Percentiles rank a stretch among this genome's conserved stretches.
Evolutionary conservation across 331 rosid genomes (phyloP).

Genomic region (Ulmus americana): DNA sequence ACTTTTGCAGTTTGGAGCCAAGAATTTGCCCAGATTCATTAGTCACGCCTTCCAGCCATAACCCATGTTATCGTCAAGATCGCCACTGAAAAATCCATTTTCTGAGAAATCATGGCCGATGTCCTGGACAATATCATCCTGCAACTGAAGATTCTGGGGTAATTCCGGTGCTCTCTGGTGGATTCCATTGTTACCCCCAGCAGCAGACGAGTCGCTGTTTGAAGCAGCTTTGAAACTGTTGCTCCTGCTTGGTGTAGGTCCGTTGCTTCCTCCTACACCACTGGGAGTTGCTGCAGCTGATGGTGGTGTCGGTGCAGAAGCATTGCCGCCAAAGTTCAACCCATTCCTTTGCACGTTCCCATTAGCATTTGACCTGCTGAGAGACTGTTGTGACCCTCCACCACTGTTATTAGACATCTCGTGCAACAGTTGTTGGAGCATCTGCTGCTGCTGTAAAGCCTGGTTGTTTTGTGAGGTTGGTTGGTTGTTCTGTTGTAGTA

Average conservation of each 20-base stretch:
- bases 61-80: conserved; percentile 71
- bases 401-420: conserved; percentile 53
- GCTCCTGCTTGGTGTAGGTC: conserved; percentile 65
- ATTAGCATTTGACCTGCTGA: conserved; percentile 50
- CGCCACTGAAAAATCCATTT: conserved; percentile 57
- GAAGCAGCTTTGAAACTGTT: conserved; percentile 87
- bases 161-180: conserved; percentile 63
- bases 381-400: conserved; percentile 51
- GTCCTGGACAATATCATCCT: conserved; percentile 58
- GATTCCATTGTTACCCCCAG: conserved; percentile 61
- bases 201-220: conserved; percentile 72
- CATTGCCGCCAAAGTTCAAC: conserved; percentile 45
- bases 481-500: conserved; percentile 54
- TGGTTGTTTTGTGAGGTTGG: conserved; percentile 56
- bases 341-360: conserved; percentile 50
- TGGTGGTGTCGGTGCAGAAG: conserved; percentile 22
- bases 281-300: conserved; percentile 36
- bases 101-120: conserved; percentile 64
- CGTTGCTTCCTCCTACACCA: conserved; percentile 43
- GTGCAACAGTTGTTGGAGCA: conserved; percentile 72
- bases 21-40: conserved; percentile 41
- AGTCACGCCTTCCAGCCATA: conserved; percentile 77
- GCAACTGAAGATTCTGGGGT: conserved; percentile 53
- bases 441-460: conserved; percentile 60
- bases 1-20: conserved; percentile 36